Evolutionary conservation across 169 alveolate genomes (phyloP).

Genomic region (Cystoisospora suis): DNA sequence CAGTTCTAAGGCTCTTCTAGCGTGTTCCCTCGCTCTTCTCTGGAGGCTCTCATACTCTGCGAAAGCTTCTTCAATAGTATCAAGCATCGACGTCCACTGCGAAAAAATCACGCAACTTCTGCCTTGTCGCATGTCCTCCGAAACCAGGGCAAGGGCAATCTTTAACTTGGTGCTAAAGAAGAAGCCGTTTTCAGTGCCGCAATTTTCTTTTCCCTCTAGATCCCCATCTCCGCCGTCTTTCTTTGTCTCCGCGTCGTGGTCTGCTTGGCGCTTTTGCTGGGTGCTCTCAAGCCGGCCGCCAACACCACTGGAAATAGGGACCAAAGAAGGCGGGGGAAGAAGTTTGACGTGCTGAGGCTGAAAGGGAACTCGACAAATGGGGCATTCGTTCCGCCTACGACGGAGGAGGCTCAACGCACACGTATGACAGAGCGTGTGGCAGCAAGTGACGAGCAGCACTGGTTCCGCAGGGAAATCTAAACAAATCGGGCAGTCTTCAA

Average conservation of each 20-base stretch:
- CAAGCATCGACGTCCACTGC: constrained; percentile 82
- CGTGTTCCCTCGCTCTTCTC: not conserved
- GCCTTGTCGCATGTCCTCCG: constrained; percentile 58
- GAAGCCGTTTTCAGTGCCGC: constrained; percentile 21
- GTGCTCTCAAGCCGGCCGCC: not conserved
- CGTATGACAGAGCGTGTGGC: constrained; percentile 73
- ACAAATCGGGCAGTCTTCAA: constrained; percentile 75
- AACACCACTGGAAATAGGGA: constrained; percentile 49
- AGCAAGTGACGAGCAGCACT: constrained; percentile 72
- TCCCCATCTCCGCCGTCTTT: not conserved
- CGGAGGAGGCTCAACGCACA: constrained; percentile 65
- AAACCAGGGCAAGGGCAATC: constrained; percentile 43
- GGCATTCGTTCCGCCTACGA: constrained; percentile 28
- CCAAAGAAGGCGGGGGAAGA: constrained; percentile 63
- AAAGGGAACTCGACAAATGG: not conserved
- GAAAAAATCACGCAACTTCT: constrained; percentile 75
- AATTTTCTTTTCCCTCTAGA: not conserved
- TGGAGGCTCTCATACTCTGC: constrained; percentile 26
- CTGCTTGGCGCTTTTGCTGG: not conserved
- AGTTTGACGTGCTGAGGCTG: not conserved
- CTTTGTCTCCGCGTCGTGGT: not conserved
- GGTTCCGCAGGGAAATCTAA: constrained; percentile 74
- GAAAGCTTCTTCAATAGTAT: constrained; percentile 75
- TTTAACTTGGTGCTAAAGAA: constrained; percentile 63
- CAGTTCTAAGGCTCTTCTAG: not conserved